phyloP scores from a whole-genome alignment of 2,329 filamentous ascomycete genomes.

The Fusarium tuaranense region DNA sequence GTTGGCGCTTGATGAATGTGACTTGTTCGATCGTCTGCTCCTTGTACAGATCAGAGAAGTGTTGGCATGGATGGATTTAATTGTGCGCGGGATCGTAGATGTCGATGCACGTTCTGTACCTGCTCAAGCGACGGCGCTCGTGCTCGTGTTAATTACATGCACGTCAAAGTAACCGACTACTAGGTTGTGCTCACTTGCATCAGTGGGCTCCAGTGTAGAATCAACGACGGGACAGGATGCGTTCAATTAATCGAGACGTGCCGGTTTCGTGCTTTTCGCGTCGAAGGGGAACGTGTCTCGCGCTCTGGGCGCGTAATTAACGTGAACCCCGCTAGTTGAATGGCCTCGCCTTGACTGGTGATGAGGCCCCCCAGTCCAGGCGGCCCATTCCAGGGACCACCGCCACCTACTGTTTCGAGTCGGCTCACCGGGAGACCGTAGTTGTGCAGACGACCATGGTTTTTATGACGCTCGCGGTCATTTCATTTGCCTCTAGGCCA shows the following conservation, averaged over 20 bases:
- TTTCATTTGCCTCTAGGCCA: slow-evolving; percentile 11
- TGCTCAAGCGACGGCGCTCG: slow-evolving; percentile 17
- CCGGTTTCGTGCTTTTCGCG: slow-evolving; percentile 59
- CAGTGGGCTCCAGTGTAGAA: slow-evolving; percentile 11
- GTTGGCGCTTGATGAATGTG: background rate
- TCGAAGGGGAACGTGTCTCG: slow-evolving; percentile 44
- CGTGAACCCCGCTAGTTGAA: slow-evolving; percentile 26
- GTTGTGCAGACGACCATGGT: slow-evolving; percentile 1
- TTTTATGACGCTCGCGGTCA: slow-evolving; percentile 15
- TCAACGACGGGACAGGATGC: slow-evolving; percentile 27
- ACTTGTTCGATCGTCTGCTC: background rate
- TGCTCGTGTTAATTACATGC: slow-evolving; percentile 24
- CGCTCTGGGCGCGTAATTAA: slow-evolving; percentile 40
- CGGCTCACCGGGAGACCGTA: slow-evolving; percentile 10
- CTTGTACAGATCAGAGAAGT: background rate
- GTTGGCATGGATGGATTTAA: background rate
- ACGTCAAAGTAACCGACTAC: slow-evolving; percentile 38
- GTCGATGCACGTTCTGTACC: slow-evolving; percentile 7
- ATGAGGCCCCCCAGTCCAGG: slow-evolving; percentile 12
- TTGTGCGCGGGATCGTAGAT: slow-evolving; percentile 1
- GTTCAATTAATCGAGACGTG: slow-evolving; percentile 55
- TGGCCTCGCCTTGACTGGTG: background rate
- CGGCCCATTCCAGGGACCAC: slow-evolving; percentile 17
- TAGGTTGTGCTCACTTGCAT: slow-evolving; percentile 38
- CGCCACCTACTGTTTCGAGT: slow-evolving; percentile 10